A percentile compares a stretch with the other conserved stretches of the same genome.
These are phyloP conservation scores for Solanum microdontum DNA, from an alignment of 257 asterid species.

Conservation along the genomic window DNA sequence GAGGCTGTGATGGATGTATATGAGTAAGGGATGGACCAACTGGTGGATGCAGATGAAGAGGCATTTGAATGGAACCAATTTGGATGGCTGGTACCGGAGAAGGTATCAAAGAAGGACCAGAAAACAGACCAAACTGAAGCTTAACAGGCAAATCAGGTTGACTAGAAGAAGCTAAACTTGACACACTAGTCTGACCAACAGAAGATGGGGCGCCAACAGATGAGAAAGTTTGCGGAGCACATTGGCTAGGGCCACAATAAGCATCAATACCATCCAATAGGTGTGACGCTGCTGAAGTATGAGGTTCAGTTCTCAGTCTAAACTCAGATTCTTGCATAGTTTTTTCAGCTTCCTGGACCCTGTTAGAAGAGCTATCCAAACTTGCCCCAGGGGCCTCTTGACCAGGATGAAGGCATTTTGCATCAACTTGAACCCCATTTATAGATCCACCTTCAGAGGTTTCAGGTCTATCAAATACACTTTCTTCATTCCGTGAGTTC, in stretches of 20 bases:
- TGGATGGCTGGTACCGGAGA: slow-evolving; percentile 94
- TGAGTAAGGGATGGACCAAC: slow-evolving; percentile 57
- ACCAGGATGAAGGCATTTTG: slow-evolving; percentile 24
- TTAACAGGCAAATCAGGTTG: slow-evolving; percentile 57
- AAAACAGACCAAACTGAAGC: slow-evolving; percentile 92
- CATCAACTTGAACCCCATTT: slow-evolving; percentile 39
- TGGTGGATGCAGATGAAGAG: slow-evolving; percentile 71
- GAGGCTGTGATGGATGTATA: slow-evolving; percentile 64
- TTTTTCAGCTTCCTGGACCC: slow-evolving; percentile 26
- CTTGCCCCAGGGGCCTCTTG: slow-evolving; percentile 24
- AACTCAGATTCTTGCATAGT: slow-evolving; percentile 27
- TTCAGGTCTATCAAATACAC: slow-evolving; percentile 30
- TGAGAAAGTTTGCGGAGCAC: slow-evolving; percentile 30
- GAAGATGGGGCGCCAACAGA: slow-evolving; percentile 22
- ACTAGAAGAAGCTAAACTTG: slow-evolving; percentile 32
- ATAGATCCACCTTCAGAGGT: slow-evolving; percentile 33
- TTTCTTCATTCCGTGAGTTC: slow-evolving; percentile 33
- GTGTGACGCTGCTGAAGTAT: slow-evolving; percentile 22
- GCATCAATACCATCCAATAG: slow-evolving; percentile 23
- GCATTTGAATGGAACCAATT: slow-evolving; percentile 99
- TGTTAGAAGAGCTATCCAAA: slow-evolving; percentile 21
- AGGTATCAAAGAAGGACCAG: slow-evolving; percentile 88
- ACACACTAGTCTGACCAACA: slow-evolving; percentile 22
- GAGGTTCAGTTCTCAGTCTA: slow-evolving; percentile 22
- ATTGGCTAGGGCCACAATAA: slow-evolving; percentile 16